Base-by-base conservation (phyloP, 768 basidiomycete genomes). In the Suillus discolor region DNA sequence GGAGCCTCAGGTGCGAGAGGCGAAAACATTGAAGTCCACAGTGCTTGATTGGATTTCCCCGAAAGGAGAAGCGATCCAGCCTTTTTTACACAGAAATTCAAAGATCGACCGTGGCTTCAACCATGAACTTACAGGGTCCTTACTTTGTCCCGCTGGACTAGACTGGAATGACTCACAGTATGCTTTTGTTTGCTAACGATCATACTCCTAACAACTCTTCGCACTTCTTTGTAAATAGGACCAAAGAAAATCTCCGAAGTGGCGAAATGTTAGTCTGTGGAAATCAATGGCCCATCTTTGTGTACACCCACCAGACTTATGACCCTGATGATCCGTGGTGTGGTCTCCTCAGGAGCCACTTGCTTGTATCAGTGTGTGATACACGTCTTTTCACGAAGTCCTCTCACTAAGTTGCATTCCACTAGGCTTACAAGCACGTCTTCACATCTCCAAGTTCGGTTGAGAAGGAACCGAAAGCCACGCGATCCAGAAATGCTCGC, bases 331-430 rank as follows among this genome's bases (percentile, higher is more conserved):
- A 73, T 45, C 63, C 62, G 4, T 73, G 72, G 71, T 66, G 63
- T 41, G 71, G 72, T 63, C 47, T 75, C 4, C 70, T 75, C 18
- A 39, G 67, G n/a, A 72, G 72, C 55, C 16, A 51, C 0, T 34
- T 74, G 2, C 70, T 77, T n/a, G 67, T 74, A 20, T 67, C 54
- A 44, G 75, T 72, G 57, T 42, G 69, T 64, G n/a, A 4, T 0
- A 39, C 4, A 4, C 4, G 39, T 39, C 42, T 44, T 6, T 44
- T 44, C 16, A 18, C 6, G 42, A 44, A 44, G 42, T 18, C 6
- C 0, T 6, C 1, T 18, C 16, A 6, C 1, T 36, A 36, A 36
- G n/a, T n/a, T 6, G 1, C 34, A 36, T 36, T 38, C 2, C 2
- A 38, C 38, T 3, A 38, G 38, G 38, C 38, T 38, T 38, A 38